phyloP scores from a whole-genome alignment of 1,139 yeast genomes.

The Hemisphaericaspora xylofermentans region DNA sequence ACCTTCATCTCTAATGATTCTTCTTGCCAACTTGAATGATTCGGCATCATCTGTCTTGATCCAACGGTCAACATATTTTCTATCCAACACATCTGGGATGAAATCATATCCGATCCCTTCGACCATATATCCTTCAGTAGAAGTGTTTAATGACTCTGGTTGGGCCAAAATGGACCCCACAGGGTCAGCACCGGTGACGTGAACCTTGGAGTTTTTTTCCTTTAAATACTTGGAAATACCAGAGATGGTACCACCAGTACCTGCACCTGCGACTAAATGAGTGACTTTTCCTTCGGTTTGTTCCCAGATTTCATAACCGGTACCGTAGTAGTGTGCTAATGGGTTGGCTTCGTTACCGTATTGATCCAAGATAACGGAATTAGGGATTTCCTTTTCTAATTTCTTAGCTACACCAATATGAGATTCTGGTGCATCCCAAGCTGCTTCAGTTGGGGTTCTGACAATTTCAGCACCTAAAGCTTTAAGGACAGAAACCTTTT shows the following conservation, averaged over 20 bases:
- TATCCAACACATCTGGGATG: slow-evolving; percentile 76
- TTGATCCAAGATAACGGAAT: slow-evolving; percentile 83
- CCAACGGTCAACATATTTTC: slow-evolving; percentile 73
- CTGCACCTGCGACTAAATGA: slow-evolving; percentile 86
- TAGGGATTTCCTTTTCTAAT: slow-evolving; percentile 81
- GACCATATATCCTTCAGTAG: slow-evolving; percentile 67
- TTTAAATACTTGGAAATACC: slow-evolving; percentile 80
- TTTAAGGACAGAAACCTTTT: slow-evolving; percentile 82
- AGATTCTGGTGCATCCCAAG: slow-evolving; percentile 90
- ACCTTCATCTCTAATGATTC: slow-evolving; percentile 84
- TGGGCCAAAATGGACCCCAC: slow-evolving; percentile 81
- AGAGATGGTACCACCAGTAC: slow-evolving; percentile 82
- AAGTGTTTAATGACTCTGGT: slow-evolving; percentile 70
- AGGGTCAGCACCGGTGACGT: slow-evolving; percentile 82
- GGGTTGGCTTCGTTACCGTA: slow-evolving; percentile 81
- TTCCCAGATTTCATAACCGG: slow-evolving; percentile 85
- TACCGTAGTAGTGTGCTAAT: slow-evolving; percentile 78
- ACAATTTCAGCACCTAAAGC: slow-evolving; percentile 91
- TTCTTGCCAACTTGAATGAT: slow-evolving; percentile 77
- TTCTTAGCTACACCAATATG: slow-evolving; percentile 87
- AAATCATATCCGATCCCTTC: slow-evolving; percentile 94
- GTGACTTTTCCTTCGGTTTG: slow-evolving; percentile 74
- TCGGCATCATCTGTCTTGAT: slow-evolving; percentile 84
- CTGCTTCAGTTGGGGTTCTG: slow-evolving; percentile 91
- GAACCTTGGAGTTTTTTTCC: slow-evolving; percentile 62